Base-by-base conservation (phyloP, 352 stramenopile species). In the Pythium utonaiense region DNA sequence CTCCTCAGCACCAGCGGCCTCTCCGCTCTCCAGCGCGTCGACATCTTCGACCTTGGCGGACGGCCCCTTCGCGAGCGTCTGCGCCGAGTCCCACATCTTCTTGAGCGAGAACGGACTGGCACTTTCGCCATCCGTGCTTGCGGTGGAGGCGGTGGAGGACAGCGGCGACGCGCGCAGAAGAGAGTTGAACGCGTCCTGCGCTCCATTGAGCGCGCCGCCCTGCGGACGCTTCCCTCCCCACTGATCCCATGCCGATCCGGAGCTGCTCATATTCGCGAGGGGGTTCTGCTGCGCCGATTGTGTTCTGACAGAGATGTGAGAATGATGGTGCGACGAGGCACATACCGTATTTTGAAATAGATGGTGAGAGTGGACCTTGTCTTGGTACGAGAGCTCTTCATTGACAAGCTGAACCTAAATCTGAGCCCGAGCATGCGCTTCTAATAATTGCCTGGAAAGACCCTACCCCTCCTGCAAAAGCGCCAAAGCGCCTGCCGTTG, bases 191-290 rank as follows among this genome's bases (percentile, higher is more conserved):
- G 73, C 77, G 36, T 85, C 75, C 34, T 77, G 67, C 6, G 77
- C 71, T 27, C 60, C 60, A 30, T 57, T 66, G 44, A 75, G 64
- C 2, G 81, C 40, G 14, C 56, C 40, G 14, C 53, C 55, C 34
- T 74, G 53, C 3, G 78, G 74, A 41, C 79, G 78, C 75, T 89
- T 91, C 53, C 66, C 67, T 30, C 77, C 81, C 81, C 81, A 91
- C 65, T 88, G 77, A 57, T 91, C 81, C 78, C 78, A 89, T 19
- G 81, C 78, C 54, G 57, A 33, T 44, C 36, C 36, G 27, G 48
- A 33, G 17, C 30, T 38, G 40, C 48, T 64, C 48, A 64, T 57
- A 9, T 31, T 36, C 19, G 22, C 27, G 4, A 4, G 31, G 8
- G 17, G 21, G 9, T 60, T 16, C 28, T 44, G 36, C 36, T 17